phyloP scores from a whole-genome alignment of 768 basidiomycete species.

The Trametes gibbosa region DNA sequence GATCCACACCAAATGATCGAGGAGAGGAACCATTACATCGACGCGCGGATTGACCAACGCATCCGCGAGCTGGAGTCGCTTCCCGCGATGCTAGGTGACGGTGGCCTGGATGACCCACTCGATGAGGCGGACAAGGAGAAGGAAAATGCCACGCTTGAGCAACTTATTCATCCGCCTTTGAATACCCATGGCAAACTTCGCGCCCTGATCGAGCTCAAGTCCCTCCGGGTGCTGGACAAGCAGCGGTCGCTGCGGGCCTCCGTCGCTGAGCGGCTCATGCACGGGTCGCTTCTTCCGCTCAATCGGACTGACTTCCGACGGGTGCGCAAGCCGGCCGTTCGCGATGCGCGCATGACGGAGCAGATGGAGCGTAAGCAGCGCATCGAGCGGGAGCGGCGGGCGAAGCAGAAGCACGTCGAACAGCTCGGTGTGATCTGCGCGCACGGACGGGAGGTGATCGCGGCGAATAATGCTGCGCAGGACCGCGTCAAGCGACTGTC shows the following conservation, averaged over 20 bases:
- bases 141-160: conserved; percentile 37
- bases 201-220: conserved; percentile 91
- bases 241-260: conserved; percentile 85
- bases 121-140: conserved; percentile 35
- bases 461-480: conserved; percentile 57
- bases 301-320: conserved; percentile 92
- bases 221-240: conserved; percentile 83
- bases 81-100: conserved; percentile 79
- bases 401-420: conserved; percentile 95
- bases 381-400: conserved; percentile 86
- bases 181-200: conserved; percentile 79
- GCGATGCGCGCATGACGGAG: conserved; percentile 89
- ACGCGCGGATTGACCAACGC: conserved; percentile 85
- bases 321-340: conserved; percentile 77
- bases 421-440: conserved; percentile 83
- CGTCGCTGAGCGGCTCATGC: conserved; percentile 83
- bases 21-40: conserved; percentile 89
- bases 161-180: conserved; percentile 51
- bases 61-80: conserved; percentile 81
- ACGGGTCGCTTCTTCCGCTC: conserved; percentile 84
- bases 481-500: conserved; percentile 62
- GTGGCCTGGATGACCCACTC: conserved; percentile 54
- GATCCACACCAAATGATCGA: conserved; percentile 90
- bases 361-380: conserved; percentile 89
- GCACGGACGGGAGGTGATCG: conserved; percentile 76